A percentile compares a stretch with the other conserved stretches of the same genome.
These are phyloP conservation scores for Russula emetica DNA, from an alignment of 768 basidiomycete genomes.

Conservation along the genomic window DNA sequence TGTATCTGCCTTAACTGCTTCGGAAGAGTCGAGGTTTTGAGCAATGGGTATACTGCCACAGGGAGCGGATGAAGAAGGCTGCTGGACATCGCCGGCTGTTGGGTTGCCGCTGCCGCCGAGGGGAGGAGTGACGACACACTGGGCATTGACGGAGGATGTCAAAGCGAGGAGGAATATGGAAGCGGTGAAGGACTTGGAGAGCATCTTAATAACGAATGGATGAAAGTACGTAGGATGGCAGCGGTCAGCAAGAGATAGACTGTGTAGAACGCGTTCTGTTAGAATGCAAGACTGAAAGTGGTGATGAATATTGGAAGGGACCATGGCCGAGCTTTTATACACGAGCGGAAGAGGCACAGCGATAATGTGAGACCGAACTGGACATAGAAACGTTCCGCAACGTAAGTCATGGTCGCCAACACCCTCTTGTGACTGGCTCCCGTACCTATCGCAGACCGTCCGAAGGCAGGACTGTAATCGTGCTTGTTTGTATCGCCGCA, in stretches of 20 bases:
- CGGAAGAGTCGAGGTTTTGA: conserved; percentile 38
- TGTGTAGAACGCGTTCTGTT: neutral
- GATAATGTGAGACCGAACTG: neutral
- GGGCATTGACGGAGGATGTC: conserved; percentile 39
- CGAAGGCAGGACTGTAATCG: no score
- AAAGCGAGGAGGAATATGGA: conserved; percentile 36
- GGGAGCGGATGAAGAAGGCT: conserved; percentile 33
- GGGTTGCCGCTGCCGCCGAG: conserved; percentile 35
- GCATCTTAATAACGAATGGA: conserved; percentile 23
- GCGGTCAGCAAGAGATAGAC: neutral
- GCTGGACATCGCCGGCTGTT: conserved; percentile 33
- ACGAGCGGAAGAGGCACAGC: neutral
- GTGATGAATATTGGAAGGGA: neutral
- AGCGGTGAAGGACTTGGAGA: conserved; percentile 33
- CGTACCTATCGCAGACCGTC: neutral
- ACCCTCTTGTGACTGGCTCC: neutral
- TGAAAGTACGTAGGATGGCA: neutral
- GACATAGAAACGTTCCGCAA: neutral
- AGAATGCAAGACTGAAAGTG: neutral
- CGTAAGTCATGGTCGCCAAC: neutral
- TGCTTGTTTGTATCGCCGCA: no score
- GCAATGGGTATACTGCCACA: conserved; percentile 46
- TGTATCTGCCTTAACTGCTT: conserved; percentile 30
- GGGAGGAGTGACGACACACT: conserved; percentile 41
- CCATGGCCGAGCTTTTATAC: conserved; percentile 11